Evolutionary conservation across 345 rosid species (phyloP).

Genomic region (Eucalyptus cloeziana): DNA sequence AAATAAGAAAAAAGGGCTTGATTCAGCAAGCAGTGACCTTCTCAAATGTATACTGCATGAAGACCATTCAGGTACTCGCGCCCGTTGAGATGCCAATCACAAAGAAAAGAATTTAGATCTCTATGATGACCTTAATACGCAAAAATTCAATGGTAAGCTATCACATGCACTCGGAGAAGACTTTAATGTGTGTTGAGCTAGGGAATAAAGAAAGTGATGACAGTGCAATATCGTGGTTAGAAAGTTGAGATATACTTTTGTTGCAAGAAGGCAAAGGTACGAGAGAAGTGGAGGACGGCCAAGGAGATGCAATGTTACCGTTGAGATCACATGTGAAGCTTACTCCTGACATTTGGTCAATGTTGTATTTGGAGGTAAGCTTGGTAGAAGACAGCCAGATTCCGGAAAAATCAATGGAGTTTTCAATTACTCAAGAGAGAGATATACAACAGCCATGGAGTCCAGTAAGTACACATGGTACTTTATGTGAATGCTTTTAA

Average conservation of each 20-base stretch:
- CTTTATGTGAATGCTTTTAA: background rate
- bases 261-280: slow-evolving; percentile 26
- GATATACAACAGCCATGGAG: background rate
- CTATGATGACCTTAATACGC: background rate
- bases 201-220: background rate
- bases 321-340: slow-evolving; percentile 56
- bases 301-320: slow-evolving; percentile 42
- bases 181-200: background rate
- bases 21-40: background rate
- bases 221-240: background rate
- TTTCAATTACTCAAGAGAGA: background rate
- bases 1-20: background rate
- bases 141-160: background rate
- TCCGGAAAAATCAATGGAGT: slow-evolving; percentile 1
- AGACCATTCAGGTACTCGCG: background rate
- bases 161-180: background rate
- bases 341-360: slow-evolving; percentile 29
- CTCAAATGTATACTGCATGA: background rate
- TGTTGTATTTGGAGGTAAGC: slow-evolving; percentile 46
- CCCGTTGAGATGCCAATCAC: background rate
- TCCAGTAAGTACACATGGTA: background rate
- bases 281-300: slow-evolving; percentile 32
- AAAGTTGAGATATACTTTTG: slow-evolving; percentile 15
- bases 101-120: background rate
- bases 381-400: slow-evolving; percentile 49